These are phyloP conservation scores for Microcos paniculata DNA, from an alignment of 345 rosid genomes.

Conservation along the genomic window DNA sequence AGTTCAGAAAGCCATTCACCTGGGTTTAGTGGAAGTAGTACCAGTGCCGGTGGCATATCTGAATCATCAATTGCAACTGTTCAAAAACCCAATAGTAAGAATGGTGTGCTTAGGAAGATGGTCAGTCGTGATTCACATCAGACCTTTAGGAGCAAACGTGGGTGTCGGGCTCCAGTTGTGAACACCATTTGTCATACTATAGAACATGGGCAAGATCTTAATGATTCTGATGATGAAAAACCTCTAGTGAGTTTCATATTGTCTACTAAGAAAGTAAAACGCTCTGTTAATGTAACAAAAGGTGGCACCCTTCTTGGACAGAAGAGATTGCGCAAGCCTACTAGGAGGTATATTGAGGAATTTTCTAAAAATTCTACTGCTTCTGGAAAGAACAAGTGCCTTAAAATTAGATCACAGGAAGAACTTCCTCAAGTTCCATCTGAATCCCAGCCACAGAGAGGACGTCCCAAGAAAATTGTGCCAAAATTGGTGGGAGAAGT, in stretches of 20 bases:
- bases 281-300: constrained; percentile 28
- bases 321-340: constrained; percentile 48
- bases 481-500: constrained; percentile 33
- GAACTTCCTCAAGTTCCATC: constrained; percentile 27
- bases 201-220: constrained; percentile 23
- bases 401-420: constrained; percentile 27
- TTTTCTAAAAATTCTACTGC: constrained; percentile 28
- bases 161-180: constrained; percentile 22
- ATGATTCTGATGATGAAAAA: constrained; percentile 43
- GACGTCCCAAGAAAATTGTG: constrained; percentile 36
- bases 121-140: constrained; percentile 20
- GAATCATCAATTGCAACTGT: constrained; percentile 46
- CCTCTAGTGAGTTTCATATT: constrained; percentile 36
- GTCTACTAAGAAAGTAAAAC: constrained; percentile 36
- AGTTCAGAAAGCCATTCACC: constrained; percentile 74
- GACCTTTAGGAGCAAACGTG: constrained; percentile 21
- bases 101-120: constrained; percentile 25
- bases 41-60: constrained; percentile 42
- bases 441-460: constrained; percentile 40
- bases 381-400: constrained; percentile 26
- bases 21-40: constrained; percentile 51
- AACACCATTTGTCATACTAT: constrained; percentile 17
- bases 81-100: constrained; percentile 41
- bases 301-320: constrained; percentile 21
- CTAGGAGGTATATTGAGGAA: constrained; percentile 56